A percentile compares a stretch with the other conserved stretches of the same genome.
Conservation (phyloP, 2,329 filamentous ascomycete species). For the Macroventuria anomochaeta region DNA sequence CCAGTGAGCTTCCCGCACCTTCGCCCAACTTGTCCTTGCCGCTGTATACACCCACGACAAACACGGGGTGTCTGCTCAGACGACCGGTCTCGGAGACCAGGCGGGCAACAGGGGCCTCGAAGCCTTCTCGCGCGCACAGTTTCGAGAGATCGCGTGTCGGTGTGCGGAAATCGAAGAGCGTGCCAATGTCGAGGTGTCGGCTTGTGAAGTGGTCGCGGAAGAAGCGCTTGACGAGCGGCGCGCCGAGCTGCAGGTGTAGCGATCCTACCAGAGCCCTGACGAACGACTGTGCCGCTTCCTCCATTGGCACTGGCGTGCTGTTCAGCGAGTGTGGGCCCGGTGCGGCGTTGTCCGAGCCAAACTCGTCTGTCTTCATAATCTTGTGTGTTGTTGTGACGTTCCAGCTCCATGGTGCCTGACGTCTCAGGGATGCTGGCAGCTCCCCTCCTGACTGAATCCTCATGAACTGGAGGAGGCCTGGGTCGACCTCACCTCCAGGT, state of each 20-base stretch:
- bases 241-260: conserved; percentile 83
- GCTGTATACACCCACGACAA: conserved; percentile 91
- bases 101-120: conserved; percentile 84
- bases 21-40: conserved; percentile 91
- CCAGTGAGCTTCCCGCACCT: conserved; percentile 78
- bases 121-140: conserved; percentile 87
- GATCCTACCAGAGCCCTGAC: conserved; percentile 84
- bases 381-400: conserved; percentile 64
- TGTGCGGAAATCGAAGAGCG: conserved; percentile 82
- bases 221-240: conserved; percentile 79
- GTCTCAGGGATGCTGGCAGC: conserved; percentile 32
- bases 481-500: conserved; percentile 89
- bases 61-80: conserved; percentile 83
- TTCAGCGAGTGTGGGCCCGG: conserved; percentile 32
- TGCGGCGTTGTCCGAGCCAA: conserved; percentile 68
- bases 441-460: conserved; percentile 46
- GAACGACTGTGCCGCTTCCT: conserved; percentile 74
- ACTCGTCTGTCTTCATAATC: conserved; percentile 82
- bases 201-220: conserved; percentile 83
- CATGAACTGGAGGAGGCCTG: conserved; percentile 84
- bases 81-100: conserved; percentile 92
- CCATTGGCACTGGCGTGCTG: conserved; percentile 48
- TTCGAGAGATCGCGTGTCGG: conserved; percentile 83
- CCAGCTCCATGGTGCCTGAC: conserved; percentile 45
- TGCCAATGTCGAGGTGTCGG: conserved; percentile 75